Percentiles rank a stretch among this genome's conserved stretches.
These are phyloP conservation scores for Aethionema arabicum DNA, from an alignment of 345 rosid genomes.

Conservation along the genomic window DNA sequence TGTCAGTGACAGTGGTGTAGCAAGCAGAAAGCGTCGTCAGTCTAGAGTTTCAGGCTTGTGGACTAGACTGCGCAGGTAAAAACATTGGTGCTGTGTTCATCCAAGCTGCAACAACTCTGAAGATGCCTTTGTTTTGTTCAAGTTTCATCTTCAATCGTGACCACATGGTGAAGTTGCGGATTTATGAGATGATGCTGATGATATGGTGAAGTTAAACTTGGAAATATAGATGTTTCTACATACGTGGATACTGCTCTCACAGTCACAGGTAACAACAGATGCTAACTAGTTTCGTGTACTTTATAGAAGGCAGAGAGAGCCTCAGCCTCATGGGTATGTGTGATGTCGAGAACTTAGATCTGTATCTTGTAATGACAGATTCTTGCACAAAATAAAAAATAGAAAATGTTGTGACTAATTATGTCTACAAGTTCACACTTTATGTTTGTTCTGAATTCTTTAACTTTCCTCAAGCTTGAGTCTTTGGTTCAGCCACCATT, in stretches of 20 bases:
- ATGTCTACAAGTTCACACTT: background rate
- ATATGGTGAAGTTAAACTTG: slow-evolving; percentile 16
- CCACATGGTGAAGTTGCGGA: slow-evolving; percentile 30
- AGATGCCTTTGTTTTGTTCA: slow-evolving; percentile 13
- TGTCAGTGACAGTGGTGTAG: slow-evolving; percentile 81
- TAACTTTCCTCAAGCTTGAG: no score
- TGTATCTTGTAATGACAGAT: slow-evolving; percentile 30
- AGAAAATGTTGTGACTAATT: background rate
- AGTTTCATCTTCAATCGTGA: slow-evolving; percentile 27
- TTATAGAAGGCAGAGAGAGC: background rate
- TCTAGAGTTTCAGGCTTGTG: slow-evolving; percentile 42
- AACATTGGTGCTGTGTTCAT: background rate
- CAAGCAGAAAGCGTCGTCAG: slow-evolving; percentile 54
- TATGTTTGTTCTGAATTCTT: background rate
- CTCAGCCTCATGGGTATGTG: no score
- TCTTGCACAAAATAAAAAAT: background rate
- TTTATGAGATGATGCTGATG: slow-evolving; percentile 15
- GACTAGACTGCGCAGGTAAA: slow-evolving; percentile 43
- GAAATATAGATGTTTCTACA: no score
- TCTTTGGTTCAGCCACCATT: no score
- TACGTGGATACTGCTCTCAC: no score
- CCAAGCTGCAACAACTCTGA: slow-evolving; percentile 22
- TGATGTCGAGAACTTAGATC: slow-evolving; percentile 1
- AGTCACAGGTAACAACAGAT: slow-evolving; percentile 33
- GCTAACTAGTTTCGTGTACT: slow-evolving; percentile 34